Evolutionary conservation across 139 green algal species (phyloP).

Genomic region (Eudorina sp.): DNA sequence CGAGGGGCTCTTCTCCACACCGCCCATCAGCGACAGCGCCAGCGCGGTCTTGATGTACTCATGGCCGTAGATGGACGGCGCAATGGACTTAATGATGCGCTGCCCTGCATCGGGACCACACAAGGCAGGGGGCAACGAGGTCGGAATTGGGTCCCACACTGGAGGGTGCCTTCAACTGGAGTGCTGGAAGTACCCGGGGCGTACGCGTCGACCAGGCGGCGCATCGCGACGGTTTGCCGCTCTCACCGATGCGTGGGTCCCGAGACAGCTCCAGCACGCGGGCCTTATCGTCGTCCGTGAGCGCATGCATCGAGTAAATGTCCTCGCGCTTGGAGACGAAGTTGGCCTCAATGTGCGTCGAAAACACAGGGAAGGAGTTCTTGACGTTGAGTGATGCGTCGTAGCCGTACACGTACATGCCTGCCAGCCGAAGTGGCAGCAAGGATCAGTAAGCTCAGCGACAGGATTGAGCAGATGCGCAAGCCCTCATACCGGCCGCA

Average conservation of each 20-base stretch:
- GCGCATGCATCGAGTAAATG: slow-evolving; percentile 75
- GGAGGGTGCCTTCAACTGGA: too few relatives aligned
- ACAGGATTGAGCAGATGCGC: too few relatives aligned
- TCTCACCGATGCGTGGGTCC: slow-evolving; percentile 86
- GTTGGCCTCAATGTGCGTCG: slow-evolving; percentile 96
- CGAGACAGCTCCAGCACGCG: slow-evolving; percentile 83
- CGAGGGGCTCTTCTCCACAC: slow-evolving; percentile 83
- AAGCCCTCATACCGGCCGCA: too few relatives aligned
- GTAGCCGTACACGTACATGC: slow-evolving; percentile 95
- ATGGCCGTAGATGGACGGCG: slow-evolving; percentile 98
- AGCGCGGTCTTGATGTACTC: slow-evolving; percentile 97
- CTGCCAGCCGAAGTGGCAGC: too few relatives aligned
- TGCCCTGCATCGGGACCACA: slow-evolving; percentile 61
- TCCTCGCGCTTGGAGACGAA: slow-evolving; percentile 87
- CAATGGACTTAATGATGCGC: slow-evolving; percentile 95
- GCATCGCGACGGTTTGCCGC: not conserved
- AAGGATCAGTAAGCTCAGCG: too few relatives aligned
- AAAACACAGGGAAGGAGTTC: slow-evolving; percentile 97
- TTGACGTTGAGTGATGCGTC: slow-evolving; percentile 90
- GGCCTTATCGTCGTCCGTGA: slow-evolving; percentile 94
- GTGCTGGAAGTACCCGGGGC: not conserved
- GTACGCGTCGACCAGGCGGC: not conserved
- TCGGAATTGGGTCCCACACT: too few relatives aligned
- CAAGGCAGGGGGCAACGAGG: too few relatives aligned
- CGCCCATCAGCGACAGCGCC: slow-evolving; percentile 96